Conservation (phyloP, 768 basidiomycete genomes). For the Podaxis sp. region DNA sequence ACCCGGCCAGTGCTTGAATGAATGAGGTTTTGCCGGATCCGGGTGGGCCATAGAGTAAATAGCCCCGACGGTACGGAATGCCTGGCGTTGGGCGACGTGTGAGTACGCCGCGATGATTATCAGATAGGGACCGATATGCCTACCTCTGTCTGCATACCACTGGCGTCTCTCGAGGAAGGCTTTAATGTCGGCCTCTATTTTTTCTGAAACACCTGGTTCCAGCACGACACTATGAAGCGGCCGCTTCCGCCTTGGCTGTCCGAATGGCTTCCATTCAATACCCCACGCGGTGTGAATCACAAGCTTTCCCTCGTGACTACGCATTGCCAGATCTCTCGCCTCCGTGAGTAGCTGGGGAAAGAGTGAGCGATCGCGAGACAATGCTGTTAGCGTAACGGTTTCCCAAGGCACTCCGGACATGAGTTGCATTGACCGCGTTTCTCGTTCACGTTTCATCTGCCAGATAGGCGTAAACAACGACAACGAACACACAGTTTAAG, state of each 20-base stretch:
- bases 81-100: slow-evolving; percentile 47
- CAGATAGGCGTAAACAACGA: slow-evolving; percentile 17
- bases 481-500: slow-evolving; percentile 2
- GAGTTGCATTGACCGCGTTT: slow-evolving; percentile 88
- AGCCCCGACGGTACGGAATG: slow-evolving; percentile 95
- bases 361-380: slow-evolving; percentile 80
- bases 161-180: slow-evolving; percentile 80
- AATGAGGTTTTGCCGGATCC: slow-evolving; percentile 99
- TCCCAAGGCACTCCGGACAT: slow-evolving; percentile 97
- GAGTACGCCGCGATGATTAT: neutral
- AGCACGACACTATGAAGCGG: slow-evolving; percentile 89
- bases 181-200: slow-evolving; percentile 76
- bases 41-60: slow-evolving; percentile 93
- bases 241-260: slow-evolving; percentile 84
- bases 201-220: slow-evolving; percentile 77
- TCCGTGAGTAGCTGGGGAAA: slow-evolving; percentile 83
- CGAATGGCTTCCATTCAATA: slow-evolving; percentile 94
- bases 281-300: slow-evolving; percentile 98
- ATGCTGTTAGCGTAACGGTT: slow-evolving; percentile 90
- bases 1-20: slow-evolving; percentile 95
- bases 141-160: slow-evolving; percentile 98
- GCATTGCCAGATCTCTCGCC: slow-evolving; percentile 87
- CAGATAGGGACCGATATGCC: slow-evolving; percentile 22
- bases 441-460: slow-evolving; percentile 92
- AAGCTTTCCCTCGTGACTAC: slow-evolving; percentile 87